Base-by-base conservation (phyloP, 2,329 filamentous ascomycete species). In the Aspergillus sp. region DNA sequence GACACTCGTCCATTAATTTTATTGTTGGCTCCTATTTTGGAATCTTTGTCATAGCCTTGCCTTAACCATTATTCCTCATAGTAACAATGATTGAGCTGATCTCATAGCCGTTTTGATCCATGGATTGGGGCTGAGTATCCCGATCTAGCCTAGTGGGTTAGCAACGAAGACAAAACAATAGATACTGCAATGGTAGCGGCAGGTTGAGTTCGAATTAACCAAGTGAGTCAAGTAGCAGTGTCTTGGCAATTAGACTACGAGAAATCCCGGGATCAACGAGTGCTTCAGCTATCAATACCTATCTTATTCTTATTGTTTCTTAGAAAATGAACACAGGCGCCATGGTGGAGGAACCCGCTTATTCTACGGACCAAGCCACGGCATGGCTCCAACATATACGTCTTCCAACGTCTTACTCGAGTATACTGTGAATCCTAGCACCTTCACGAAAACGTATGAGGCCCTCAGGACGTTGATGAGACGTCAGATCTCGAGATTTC, bases 401-500 rank as follows among this genome's bases (percentile, higher is more conserved):
- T 17, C 66, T 77, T 12, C 67, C 67, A 11, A 1, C 55, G 6
- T 63, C 67, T 18, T 61, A 66, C 65, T 56, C 41, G 50, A 48
- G 56, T 66, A 53, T 43, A 56, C 54, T 56, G 34, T 54, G 36
- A 56, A 41, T 30, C 69, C 63, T 36, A 38, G 45, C 18, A 55
- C 60, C 53, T 73, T 65, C 47, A 75, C 52, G 30, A 70, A 52
- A 69, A 79, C 62, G 66, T 80, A 55, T 68, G 69, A 24, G 69
- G 74, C 42, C 63, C 79, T 49, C 75, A 83, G 60, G 44, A 62
- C 57, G 70, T 80, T 68, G 13, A 66, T 65, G 34, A 62, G 60
- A 13, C 61, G 63, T 62, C 80, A 81, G 60, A 78, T 85, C 53
- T 73, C 80, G 0, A 74, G 75, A 0, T 71, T 85, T 30, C 83